These are phyloP conservation scores for Paecilomyces niveus DNA, from an alignment of 2,329 filamentous ascomycete species.

Conservation along the genomic window DNA sequence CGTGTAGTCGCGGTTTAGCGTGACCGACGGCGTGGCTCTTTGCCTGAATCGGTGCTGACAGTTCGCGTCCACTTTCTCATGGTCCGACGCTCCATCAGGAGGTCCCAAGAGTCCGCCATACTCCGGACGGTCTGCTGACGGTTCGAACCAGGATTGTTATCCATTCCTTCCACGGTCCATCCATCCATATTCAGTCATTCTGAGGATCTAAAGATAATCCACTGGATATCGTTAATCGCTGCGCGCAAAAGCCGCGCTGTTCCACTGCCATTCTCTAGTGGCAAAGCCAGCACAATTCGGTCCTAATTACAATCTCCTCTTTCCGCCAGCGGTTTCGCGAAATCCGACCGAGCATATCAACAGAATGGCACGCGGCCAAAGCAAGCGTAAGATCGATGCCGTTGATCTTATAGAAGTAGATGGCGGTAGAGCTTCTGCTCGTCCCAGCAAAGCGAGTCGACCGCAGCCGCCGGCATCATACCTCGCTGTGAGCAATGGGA, in stretches of 20 bases:
- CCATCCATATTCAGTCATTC: neutral
- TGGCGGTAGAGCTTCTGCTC: constrained; percentile 3
- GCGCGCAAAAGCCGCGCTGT: neutral
- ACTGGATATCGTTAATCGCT: neutral
- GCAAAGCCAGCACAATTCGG: no score
- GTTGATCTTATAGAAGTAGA: constrained; percentile 22
- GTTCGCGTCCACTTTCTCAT: neutral
- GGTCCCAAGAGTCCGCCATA: neutral
- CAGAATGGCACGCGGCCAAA: constrained; percentile 7
- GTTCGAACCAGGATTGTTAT: neutral
- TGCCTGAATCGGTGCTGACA: neutral
- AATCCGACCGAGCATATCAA: neutral
- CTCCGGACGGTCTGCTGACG: neutral
- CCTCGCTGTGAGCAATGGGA: constrained; percentile 9
- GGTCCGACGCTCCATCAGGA: neutral
- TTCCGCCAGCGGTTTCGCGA: neutral
- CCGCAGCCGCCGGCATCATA: neutral
- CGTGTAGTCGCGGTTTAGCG: constrained; percentile 10
- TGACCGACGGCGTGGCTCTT: constrained; percentile 1
- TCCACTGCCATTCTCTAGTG: neutral
- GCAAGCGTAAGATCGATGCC: constrained; percentile 17
- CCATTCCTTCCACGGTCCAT: neutral
- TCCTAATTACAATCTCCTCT: no score
- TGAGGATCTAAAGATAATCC: neutral
- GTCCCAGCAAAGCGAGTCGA: constrained; percentile 8